phyloP scores from a whole-genome alignment of 83 land plant species.

The Thuja plicata region DNA sequence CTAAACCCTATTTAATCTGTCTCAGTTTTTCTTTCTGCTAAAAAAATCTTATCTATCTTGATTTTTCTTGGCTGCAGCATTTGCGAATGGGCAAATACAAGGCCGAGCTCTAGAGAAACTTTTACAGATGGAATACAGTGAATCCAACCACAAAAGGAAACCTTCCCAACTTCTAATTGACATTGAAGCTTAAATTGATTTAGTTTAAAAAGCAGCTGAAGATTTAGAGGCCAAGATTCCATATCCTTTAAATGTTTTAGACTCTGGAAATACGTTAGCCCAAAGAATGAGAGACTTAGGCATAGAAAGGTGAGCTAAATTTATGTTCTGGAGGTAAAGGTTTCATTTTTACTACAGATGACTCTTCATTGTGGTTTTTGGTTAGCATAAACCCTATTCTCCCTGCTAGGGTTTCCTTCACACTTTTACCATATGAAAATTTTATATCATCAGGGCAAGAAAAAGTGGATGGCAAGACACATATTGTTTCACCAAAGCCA shows the following conservation, averaged over 20 bases:
- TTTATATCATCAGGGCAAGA: constrained; percentile 47
- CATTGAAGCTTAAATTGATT: constrained; percentile 45
- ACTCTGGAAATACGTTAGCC: constrained; percentile 14
- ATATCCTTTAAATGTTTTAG: not conserved
- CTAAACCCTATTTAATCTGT: too few species aligned
- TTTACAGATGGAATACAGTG: constrained; percentile 61
- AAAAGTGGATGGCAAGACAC: constrained; percentile 94
- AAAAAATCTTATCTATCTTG: not conserved
- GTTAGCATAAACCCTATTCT: not conserved
- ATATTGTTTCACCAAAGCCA: constrained; percentile 91
- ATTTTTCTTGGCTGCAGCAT: constrained; percentile 45
- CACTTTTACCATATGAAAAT: not conserved
- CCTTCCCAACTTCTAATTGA: constrained; percentile 25
- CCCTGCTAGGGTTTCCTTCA: not conserved
- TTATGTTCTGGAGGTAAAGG: too few species aligned
- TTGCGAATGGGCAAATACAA: constrained; percentile 78
- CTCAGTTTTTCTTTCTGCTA: too few species aligned
- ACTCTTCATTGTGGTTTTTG: too few species aligned
- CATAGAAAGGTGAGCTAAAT: constrained; percentile 46
- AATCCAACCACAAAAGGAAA: constrained; percentile 44
- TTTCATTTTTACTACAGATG: too few species aligned
- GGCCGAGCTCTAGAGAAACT: constrained; percentile 68
- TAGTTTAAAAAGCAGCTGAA: constrained; percentile 22
- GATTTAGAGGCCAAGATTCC: not conserved
- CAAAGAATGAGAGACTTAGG: constrained; percentile 62